Conservation (phyloP, 192 early-diverging fungal species). For the Coemansia sp. region DNA sequence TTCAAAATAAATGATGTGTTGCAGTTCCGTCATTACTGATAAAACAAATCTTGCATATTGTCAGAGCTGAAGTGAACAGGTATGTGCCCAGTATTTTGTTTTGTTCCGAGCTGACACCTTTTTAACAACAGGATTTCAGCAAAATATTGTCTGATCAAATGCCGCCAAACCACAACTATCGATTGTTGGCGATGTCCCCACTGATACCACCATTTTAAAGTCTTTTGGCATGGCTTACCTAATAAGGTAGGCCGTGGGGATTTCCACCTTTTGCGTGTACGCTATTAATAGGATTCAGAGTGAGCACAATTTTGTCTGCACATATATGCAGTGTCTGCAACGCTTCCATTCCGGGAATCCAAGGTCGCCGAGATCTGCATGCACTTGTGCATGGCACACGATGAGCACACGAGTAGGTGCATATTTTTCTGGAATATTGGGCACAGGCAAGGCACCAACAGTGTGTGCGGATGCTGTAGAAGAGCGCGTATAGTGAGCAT, state of each 20-base stretch:
- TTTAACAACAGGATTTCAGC: not conserved
- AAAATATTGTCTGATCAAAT: not conserved
- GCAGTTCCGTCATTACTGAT: not conserved
- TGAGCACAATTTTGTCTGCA: too few relatives aligned
- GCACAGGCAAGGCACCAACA: too few relatives aligned
- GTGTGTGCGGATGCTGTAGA: too few relatives aligned
- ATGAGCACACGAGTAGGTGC: too few relatives aligned
- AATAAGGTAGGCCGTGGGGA: not conserved
- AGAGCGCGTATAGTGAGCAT: too few relatives aligned
- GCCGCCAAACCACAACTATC: not conserved
- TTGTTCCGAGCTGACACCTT: not conserved
- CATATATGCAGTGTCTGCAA: too few relatives aligned
- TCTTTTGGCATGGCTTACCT: conserved; percentile 1
- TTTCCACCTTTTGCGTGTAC: not conserved
- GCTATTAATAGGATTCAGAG: not conserved
- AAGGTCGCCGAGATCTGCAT: too few relatives aligned
- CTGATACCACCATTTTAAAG: not conserved
- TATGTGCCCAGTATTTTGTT: not conserved
- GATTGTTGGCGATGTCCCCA: not conserved
- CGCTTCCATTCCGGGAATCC: too few relatives aligned
- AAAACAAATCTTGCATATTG: not conserved
- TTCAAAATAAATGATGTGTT: not conserved
- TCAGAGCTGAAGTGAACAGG: not conserved
- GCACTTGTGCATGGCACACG: too few relatives aligned
- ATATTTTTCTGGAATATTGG: too few relatives aligned